Conservation (phyloP, 1,139 yeast genomes). For the Nakaseomyces glabratus region DNA sequence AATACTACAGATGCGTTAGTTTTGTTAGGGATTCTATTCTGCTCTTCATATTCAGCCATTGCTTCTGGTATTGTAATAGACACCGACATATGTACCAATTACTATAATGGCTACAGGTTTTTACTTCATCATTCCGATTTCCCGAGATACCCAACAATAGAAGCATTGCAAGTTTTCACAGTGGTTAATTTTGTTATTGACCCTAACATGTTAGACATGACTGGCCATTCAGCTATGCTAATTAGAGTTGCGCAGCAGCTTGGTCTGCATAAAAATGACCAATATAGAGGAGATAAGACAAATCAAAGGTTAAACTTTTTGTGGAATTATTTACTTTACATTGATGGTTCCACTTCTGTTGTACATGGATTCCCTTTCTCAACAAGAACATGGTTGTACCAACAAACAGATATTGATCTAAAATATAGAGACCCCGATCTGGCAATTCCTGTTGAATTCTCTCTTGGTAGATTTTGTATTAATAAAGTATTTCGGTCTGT, state of each 20-base stretch:
- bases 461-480: constrained; percentile 22
- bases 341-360: constrained; percentile 28
- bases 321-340: constrained; percentile 23
- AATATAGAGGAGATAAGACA: constrained; percentile 4
- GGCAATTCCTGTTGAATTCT: constrained; percentile 15
- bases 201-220: constrained; percentile 25
- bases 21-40: constrained; percentile 19
- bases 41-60: constrained; percentile 21
- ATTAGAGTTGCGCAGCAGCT: constrained; percentile 24
- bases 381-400: constrained; percentile 13
- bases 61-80: constrained; percentile 20
- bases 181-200: constrained; percentile 23
- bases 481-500: constrained; percentile 17
- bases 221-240: constrained; percentile 22
- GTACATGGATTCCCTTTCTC: constrained; percentile 23
- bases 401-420: constrained; percentile 13
- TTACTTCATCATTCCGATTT: constrained; percentile 17
- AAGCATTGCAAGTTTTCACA: constrained; percentile 18
- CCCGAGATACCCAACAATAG: constrained; percentile 18
- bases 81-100: constrained; percentile 18
- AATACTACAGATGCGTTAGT: constrained; percentile 13
- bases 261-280: constrained; percentile 15
- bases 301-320: constrained; percentile 8
- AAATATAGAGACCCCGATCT: constrained; percentile 3
- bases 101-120: constrained; percentile 17